A percentile compares a stretch with the other conserved stretches of the same genome.
phyloP scores from a whole-genome alignment of 768 basidiomycete species.

The Leucocoprinus birnbaumii region DNA sequence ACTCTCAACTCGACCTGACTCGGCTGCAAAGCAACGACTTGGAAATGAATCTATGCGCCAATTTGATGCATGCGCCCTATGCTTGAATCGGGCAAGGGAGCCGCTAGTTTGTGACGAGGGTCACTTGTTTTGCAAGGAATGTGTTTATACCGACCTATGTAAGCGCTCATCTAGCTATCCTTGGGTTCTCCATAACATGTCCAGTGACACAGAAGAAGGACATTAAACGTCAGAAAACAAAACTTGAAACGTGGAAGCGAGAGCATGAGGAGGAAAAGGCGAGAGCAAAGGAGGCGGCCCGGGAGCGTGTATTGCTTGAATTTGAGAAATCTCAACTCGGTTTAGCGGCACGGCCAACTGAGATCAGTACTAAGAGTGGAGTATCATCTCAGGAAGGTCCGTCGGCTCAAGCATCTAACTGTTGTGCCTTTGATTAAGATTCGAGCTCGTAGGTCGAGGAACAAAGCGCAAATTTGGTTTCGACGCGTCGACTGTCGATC shows the following conservation, averaged over 20 bases:
- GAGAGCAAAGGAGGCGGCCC: constrained; percentile 67
- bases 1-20: neutral
- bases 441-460: constrained; percentile 41
- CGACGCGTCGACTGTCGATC: constrained; percentile 67
- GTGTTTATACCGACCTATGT: constrained; percentile 84
- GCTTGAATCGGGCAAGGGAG: constrained; percentile 78
- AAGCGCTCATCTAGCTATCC: constrained; percentile 24
- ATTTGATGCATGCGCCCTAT: constrained; percentile 90
- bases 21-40: constrained; percentile 57
- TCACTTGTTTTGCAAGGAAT: constrained; percentile 96
- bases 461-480: constrained; percentile 88
- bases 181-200: constrained; percentile 11
- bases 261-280: constrained; percentile 81
- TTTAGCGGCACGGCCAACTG: constrained; percentile 45
- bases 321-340: constrained; percentile 87
- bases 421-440: neutral
- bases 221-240: constrained; percentile 87
- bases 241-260: constrained; percentile 67
- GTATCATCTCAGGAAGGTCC: constrained; percentile 32
- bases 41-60: constrained; percentile 92
- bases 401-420: neutral
- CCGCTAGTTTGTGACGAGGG: constrained; percentile 84
- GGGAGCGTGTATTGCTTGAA: constrained; percentile 86
- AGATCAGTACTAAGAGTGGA: constrained; percentile 37
- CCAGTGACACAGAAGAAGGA: constrained; percentile 87